Evolutionary conservation across 2,329 filamentous ascomycete species (phyloP).

Genomic region (Calonectria naviculata): DNA sequence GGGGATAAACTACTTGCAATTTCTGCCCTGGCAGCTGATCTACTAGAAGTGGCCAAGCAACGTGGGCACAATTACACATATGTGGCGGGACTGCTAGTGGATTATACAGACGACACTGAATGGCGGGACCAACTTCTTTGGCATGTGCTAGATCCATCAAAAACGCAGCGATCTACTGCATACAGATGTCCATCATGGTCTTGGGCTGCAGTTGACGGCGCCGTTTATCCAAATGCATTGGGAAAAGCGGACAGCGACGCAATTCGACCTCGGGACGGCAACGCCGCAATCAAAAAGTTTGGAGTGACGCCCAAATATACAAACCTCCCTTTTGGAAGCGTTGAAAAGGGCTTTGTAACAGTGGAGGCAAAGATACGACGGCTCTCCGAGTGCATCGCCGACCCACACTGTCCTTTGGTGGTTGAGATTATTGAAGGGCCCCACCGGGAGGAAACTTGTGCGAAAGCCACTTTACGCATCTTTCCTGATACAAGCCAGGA

Average conservation of each 20-base stretch:
- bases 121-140: background rate
- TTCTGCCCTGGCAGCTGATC: background rate
- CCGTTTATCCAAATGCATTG: background rate
- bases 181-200: constrained; percentile 9
- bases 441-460: background rate
- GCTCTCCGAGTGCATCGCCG: background rate
- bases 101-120: background rate
- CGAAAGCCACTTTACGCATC: background rate
- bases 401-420: background rate
- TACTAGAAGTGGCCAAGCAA: background rate
- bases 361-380: background rate
- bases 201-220: background rate
- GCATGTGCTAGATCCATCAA: background rate
- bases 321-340: background rate
- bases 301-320: background rate
- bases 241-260: background rate
- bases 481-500: background rate
- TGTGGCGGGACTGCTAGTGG: background rate
- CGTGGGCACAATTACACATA: background rate
- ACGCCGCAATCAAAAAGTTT: background rate
- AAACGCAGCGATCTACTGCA: background rate
- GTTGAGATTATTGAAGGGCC: background rate
- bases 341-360: background rate
- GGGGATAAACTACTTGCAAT: background rate
- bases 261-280: background rate